Percentiles rank a stretch among this genome's conserved stretches.
These are phyloP conservation scores for Leccinum uliginosum DNA, from an alignment of 768 basidiomycete species.

Conservation along the genomic window DNA sequence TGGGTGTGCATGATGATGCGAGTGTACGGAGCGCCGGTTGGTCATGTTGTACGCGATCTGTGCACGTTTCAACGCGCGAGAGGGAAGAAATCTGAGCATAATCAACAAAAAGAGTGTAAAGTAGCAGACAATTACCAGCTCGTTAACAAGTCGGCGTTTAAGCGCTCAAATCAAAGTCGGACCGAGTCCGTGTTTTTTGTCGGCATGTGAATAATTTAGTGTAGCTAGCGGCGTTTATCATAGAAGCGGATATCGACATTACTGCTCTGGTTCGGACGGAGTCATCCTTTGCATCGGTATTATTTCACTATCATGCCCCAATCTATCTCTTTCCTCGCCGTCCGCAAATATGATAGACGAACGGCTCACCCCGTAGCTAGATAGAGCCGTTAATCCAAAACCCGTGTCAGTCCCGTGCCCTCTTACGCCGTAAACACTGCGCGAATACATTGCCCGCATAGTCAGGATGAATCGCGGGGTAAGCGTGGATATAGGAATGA, in stretches of 20 bases:
- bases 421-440: background rate
- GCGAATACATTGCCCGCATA: background rate
- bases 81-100: background rate
- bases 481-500: background rate
- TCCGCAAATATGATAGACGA: too few species aligned
- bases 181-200: background rate
- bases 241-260: too few species aligned
- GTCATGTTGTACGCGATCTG: background rate
- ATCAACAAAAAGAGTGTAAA: background rate
- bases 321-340: too few species aligned
- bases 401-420: background rate
- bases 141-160: background rate
- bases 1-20: conserved; percentile 8
- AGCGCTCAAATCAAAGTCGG: background rate
- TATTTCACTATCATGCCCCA: too few species aligned
- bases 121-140: background rate
- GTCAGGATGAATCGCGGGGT: background rate
- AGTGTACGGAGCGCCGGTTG: background rate
- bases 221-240: too few species aligned
- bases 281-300: too few species aligned
- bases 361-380: too few species aligned
- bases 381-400: background rate
- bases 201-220: background rate
- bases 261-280: too few species aligned
- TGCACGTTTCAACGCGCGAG: background rate